phyloP scores from a whole-genome alignment of 176 grass and related monocot genomes.

The Aegilops tauschii region DNA sequence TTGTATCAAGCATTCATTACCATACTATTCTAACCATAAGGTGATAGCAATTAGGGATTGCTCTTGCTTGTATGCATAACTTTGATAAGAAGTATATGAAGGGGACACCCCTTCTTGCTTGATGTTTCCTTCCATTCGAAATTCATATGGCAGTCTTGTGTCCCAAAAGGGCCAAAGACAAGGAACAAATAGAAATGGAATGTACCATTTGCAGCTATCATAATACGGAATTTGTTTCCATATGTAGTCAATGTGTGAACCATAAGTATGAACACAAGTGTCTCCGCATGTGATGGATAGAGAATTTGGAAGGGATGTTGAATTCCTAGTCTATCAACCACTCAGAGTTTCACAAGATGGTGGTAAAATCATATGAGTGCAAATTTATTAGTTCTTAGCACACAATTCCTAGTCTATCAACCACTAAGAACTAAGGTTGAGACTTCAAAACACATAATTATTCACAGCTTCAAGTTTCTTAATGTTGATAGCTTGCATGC shows the following conservation, averaged over 20 bases:
- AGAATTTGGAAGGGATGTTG: background rate
- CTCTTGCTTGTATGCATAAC: background rate
- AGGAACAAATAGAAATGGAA: background rate
- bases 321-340: background rate
- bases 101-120: background rate
- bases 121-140: slow-evolving; percentile 1
- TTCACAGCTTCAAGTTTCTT: background rate
- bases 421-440: background rate
- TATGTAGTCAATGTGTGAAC: background rate
- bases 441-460: background rate
- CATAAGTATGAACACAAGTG: slow-evolving; percentile 11
- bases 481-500: background rate
- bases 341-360: background rate
- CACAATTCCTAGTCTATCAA: background rate
- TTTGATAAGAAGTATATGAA: background rate
- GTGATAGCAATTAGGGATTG: background rate
- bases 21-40: slow-evolving; percentile 22
- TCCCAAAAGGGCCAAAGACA: background rate
- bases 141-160: slow-evolving; percentile 1
- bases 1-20: slow-evolving; percentile 16
- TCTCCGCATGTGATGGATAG: background rate
- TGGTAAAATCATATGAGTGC: background rate
- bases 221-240: background rate
- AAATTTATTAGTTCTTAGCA: slow-evolving; percentile 9
- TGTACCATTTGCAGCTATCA: background rate